Conservation (phyloP, 345 rosid genomes). For the Rhodomyrtus tomentosa region DNA sequence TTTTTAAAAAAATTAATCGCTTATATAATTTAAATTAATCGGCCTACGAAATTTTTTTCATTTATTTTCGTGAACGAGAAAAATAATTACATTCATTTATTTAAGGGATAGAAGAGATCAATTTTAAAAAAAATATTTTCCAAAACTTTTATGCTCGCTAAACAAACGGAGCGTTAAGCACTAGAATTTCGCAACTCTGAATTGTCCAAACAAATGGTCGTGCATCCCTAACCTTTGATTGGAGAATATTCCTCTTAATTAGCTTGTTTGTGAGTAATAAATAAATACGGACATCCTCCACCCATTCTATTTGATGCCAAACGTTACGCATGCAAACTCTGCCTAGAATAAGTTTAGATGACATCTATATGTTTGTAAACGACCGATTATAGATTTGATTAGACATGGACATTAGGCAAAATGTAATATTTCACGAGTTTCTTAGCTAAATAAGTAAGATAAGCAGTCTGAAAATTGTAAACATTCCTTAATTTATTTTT, state of each 20-base stretch:
- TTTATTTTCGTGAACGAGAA: no score
- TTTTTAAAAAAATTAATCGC: no score
- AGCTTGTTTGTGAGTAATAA: no score
- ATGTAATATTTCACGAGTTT: background rate
- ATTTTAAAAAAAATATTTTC: no score
- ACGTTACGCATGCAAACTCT: background rate
- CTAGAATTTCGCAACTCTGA: fast-evolving
- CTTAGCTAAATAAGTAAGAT: background rate
- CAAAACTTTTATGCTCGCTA: no score
- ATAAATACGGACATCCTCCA: background rate
- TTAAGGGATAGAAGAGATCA: no score
- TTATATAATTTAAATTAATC: no score
- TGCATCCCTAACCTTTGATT: background rate
- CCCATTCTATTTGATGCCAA: background rate
- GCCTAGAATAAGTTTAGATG: background rate
- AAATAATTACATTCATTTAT: no score
- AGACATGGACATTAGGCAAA: background rate
- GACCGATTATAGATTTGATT: background rate
- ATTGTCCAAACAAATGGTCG: background rate
- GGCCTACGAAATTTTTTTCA: no score
- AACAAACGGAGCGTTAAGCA: background rate
- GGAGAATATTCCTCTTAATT: background rate
- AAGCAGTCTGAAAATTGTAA: background rate
- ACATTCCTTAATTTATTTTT: background rate
- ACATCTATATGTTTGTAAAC: background rate